Evolutionary conservation across 2,329 filamentous ascomycete genomes (phyloP).

Genomic region (Metarhizium sp.): DNA sequence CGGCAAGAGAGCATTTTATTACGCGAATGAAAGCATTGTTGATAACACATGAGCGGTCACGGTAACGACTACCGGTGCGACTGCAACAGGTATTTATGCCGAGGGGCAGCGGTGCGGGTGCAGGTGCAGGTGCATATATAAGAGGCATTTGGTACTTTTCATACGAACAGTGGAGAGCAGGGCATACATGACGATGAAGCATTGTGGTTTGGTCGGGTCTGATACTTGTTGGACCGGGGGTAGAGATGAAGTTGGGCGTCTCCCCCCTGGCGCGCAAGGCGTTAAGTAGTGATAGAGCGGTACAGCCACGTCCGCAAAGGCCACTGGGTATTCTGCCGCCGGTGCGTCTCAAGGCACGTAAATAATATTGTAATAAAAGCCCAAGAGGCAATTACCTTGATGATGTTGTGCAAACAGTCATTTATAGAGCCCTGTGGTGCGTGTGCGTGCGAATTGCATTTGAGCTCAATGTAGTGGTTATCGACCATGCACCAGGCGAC

Average conservation of each 20-base stretch:
- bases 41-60: neutral
- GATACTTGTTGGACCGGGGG: neutral
- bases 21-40: neutral
- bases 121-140: neutral
- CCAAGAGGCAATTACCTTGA: neutral
- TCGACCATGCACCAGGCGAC: neutral
- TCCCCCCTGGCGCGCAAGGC: slow-evolving; percentile 6
- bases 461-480: neutral
- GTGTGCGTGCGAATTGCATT: neutral
- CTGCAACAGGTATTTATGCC: neutral
- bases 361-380: slow-evolving; percentile 3
- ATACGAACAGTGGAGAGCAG: neutral
- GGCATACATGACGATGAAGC: neutral
- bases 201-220: neutral
- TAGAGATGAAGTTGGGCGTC: neutral
- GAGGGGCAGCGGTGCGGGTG: neutral
- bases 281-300: slow-evolving; percentile 18
- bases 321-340: neutral
- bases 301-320: slow-evolving; percentile 12
- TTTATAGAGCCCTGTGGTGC: neutral
- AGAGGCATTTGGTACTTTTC: neutral
- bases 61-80: neutral
- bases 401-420: neutral
- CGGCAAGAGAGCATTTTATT: neutral
- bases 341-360: slow-evolving; percentile 4